Conservation (phyloP, 345 rosid genomes). For the Streptanthus diversifolius region DNA sequence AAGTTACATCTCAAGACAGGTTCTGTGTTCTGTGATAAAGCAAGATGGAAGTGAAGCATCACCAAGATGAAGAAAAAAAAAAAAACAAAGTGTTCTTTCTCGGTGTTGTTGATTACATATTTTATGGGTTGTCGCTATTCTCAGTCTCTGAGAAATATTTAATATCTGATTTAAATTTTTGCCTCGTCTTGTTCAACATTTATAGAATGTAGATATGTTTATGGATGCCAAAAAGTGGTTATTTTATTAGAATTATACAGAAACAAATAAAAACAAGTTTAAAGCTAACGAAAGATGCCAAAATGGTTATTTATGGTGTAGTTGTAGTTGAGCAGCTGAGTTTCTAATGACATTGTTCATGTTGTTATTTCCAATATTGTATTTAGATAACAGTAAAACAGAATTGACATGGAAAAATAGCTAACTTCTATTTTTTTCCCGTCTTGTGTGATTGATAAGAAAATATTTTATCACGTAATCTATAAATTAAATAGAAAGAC, state of each 20-base stretch:
- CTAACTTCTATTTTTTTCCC: neutral
- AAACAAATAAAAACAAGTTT: neutral
- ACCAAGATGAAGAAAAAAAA: conserved; percentile 42
- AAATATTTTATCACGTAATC: neutral
- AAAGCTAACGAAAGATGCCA: too few relatives aligned
- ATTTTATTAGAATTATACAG: neutral
- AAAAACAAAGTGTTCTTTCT: neutral
- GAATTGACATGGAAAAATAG: neutral
- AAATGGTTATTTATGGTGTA: too few relatives aligned
- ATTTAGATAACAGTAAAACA: neutral
- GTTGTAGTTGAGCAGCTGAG: neutral
- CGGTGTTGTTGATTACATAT: conserved; percentile 27
- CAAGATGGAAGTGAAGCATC: conserved; percentile 69
- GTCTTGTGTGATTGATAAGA: neutral
- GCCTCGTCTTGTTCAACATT: conserved; percentile 2
- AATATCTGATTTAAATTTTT: conserved; percentile 16
- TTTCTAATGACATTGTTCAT: neutral
- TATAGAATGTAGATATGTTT: neutral
- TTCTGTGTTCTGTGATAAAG: conserved; percentile 67
- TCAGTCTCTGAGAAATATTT: conserved; percentile 54
- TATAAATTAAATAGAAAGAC: neutral
- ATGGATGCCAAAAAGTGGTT: neutral
- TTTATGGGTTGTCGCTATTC: conserved; percentile 16
- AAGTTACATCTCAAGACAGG: conserved; percentile 83
- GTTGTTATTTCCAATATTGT: neutral